Base-by-base conservation (phyloP, 2,329 filamentous ascomycete species). In the Mycosphaerelloides madeirae region DNA sequence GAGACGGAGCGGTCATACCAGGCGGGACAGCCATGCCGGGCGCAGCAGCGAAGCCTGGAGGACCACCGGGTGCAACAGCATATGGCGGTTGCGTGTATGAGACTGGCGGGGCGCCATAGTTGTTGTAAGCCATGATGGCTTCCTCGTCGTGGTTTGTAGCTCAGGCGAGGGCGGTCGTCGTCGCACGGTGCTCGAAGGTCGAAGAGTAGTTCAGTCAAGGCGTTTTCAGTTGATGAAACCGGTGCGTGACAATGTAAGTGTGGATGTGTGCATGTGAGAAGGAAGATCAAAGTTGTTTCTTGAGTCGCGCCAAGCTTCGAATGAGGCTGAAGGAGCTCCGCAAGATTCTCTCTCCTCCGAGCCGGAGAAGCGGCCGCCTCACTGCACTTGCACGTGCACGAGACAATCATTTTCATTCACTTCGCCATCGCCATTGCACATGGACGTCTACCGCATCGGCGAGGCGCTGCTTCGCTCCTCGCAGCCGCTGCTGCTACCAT, bases 1-100 rank as follows among this genome's bases (percentile, higher is more conserved):
- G 79, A 73, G 76, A 75, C 67, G 80, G 86, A 62, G 81, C 75
- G 64, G 85, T 83, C 68, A 91, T 79, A 67, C 86, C 87, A 47
- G 85, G 85, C 54, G 85, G 82, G 62, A 83, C 80, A 65, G 79
- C 81, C 65, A 89, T 87, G 64, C 88, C 89, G 60, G 89, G 89
- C 79, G 68, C 77, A 91, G 88, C 86, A 79, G 89, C 81, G 69
- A 87, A 87, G 58, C 88, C 87, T 59, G 86, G 85, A 6, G 22
- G 32, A 11, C 46, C 43, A 37, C 40, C 22, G 41, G 50, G 73
- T 55, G 79, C 80, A 70, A 84, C 94, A 56, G 80, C 79, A 41
- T 86, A 85, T 61, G 85, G 84, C 46, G 80, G 53, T 28, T 46
- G 77, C 60, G 84, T 85, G 73, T 89, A 95, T 38, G 80, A 78